These are phyloP conservation scores for Phialophora macrospora DNA, from an alignment of 2,329 filamentous ascomycete genomes.

Conservation along the genomic window DNA sequence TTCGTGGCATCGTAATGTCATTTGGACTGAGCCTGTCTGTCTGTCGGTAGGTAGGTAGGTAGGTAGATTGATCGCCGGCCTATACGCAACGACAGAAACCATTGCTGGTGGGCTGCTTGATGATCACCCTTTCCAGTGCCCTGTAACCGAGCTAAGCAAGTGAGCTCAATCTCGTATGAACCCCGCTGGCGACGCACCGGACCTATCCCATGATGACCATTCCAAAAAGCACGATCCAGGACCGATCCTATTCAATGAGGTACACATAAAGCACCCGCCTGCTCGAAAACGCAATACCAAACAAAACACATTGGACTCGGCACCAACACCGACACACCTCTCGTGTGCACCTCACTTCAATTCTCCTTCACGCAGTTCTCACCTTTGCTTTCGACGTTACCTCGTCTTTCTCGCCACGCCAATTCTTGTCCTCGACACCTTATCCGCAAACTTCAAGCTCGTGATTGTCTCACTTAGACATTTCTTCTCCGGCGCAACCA, in stretches of 20 bases:
- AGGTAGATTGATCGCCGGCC: not conserved
- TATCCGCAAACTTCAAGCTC: conserved; percentile 93
- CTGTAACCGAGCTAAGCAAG: not conserved
- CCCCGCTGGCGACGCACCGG: not conserved
- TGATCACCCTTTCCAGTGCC: not conserved
- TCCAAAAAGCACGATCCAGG: conserved; percentile 4
- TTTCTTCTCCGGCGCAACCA: conserved; percentile 89
- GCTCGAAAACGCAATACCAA: conserved; percentile 4
- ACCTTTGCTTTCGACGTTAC: conserved; percentile 10
- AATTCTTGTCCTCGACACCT: conserved; percentile 59
- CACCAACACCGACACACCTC: not conserved
- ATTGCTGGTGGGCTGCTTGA: not conserved
- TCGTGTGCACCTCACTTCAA: not conserved
- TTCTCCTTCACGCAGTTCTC: not conserved
- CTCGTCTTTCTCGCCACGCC: conserved; percentile 36
- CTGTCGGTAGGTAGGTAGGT: not conserved
- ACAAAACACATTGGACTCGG: not conserved
- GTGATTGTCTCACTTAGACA: conserved; percentile 93
- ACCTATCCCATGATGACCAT: conserved; percentile 5
- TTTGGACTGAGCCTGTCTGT: not conserved
- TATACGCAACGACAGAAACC: not conserved
- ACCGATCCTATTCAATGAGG: not conserved
- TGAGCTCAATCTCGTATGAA: not conserved
- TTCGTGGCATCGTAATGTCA: conserved; percentile 3
- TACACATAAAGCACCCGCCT: not conserved